A percentile compares a stretch with the other conserved stretches of the same genome.
phyloP scores from a whole-genome alignment of 106 monocot species.

The Dioscorea alata region DNA sequence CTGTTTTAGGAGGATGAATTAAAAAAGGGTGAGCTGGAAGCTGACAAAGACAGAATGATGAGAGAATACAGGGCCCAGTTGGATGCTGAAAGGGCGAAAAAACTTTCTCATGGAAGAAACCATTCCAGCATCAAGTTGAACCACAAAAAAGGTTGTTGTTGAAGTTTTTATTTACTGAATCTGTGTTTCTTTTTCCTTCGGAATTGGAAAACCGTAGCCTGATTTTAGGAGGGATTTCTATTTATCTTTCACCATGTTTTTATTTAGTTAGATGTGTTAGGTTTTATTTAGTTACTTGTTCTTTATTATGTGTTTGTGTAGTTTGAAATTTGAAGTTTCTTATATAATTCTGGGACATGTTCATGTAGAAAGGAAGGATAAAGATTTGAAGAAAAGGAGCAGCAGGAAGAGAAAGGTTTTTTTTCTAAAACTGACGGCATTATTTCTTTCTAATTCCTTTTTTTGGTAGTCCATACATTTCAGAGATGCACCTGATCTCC shows the following conservation, averaged over 20 bases:
- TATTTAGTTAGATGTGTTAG: too few relatives aligned
- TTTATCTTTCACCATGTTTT: too few relatives aligned
- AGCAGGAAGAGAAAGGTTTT: slow-evolving; percentile 81
- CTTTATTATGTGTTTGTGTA: too few relatives aligned
- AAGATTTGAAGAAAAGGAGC: slow-evolving; percentile 61
- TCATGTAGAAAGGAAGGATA: slow-evolving; percentile 71
- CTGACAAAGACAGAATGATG: slow-evolving; percentile 98
- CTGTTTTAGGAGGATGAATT: slow-evolving; percentile 74
- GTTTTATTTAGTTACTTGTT: too few relatives aligned
- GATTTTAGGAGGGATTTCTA: too few relatives aligned
- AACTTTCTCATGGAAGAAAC: slow-evolving; percentile 86
- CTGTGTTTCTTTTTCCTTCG: background rate
- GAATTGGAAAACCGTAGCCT: too few relatives aligned
- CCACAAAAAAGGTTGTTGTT: slow-evolving; percentile 61
- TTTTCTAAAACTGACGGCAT: background rate
- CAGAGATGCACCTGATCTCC: background rate
- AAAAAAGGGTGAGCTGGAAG: slow-evolving; percentile 86
- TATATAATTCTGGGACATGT: background rate
- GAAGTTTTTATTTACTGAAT: background rate
- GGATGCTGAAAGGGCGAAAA: slow-evolving; percentile 85
- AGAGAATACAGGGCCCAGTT: slow-evolving; percentile 96
- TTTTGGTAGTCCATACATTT: background rate
- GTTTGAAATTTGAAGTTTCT: background rate
- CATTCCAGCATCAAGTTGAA: slow-evolving; percentile 55
- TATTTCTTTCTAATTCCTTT: background rate